Evolutionary conservation across 371 early-diverging fungal genomes (phyloP), one percentile per base, ranked within the genome.

Genomic region (Chytridium lagenaria): DNA sequence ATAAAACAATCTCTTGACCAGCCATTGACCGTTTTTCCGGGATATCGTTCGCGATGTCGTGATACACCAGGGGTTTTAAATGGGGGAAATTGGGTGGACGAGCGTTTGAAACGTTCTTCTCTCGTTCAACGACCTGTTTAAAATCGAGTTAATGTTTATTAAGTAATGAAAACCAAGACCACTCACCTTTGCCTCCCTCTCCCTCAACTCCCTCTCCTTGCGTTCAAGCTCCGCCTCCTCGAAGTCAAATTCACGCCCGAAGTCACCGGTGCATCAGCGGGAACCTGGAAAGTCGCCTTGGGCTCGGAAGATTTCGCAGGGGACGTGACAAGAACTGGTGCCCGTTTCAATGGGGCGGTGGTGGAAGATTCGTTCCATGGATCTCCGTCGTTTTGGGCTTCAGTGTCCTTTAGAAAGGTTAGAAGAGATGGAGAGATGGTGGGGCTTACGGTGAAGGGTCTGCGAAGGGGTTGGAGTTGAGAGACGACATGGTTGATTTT

Each of bases 21-120:
- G 72, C 76, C 77, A 75, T 40, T 77, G 66, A 16, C 81, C 81
- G n/a, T 0, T 59, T 33, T 34, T 72, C 59, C 0, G 81, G 81
- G 55, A 81, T 81, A 40, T 81, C 81, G 1, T 73, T 74, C n/a
- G 74, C 70, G 37, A 81, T 81, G 30, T 81, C 81, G 50, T 81
- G 81, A 50, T 81, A 81, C 0, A 81, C 70, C 28, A 59, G 23
- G 15, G 75, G 76, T 28, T 71, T 66, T 68, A 69, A 77, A 12
- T 72, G 79, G 34, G 81, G 78, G 71, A 74, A 81, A 57, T 81
- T 81, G 3, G 81, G 81, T n/a, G 73, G 64, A 2, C 74, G 23
- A 52, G 50, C 68, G 16, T 59, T 72, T 16, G 61, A 69, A 23
- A 75, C 28, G 15, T 19, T 30, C 51, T 68, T 64, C 67, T 78